Conservation (phyloP, 2,329 filamentous ascomycete genomes). For the Fusarium buharicum region DNA sequence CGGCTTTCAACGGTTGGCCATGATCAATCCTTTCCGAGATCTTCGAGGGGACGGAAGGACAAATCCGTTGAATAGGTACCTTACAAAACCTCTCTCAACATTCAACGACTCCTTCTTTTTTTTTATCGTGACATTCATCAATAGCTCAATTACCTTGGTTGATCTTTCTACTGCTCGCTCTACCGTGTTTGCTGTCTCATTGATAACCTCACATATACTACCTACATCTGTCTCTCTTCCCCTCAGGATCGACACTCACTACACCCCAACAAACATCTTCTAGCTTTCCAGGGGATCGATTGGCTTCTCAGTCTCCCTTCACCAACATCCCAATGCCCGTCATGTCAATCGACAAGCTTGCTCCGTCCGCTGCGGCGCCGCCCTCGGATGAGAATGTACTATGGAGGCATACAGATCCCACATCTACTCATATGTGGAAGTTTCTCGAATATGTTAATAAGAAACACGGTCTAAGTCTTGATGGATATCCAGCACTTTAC, state of each 20-base stretch:
- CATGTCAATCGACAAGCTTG: constrained; percentile 42
- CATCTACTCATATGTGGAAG: constrained; percentile 74
- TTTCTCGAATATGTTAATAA: constrained; percentile 77
- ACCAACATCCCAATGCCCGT: constrained; percentile 36
- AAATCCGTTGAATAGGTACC: constrained; percentile 33
- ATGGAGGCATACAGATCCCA: constrained; percentile 76
- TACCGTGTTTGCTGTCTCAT: constrained; percentile 2
- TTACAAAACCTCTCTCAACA: constrained; percentile 24
- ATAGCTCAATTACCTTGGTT: constrained; percentile 4
- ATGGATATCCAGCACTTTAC: constrained; percentile 79
- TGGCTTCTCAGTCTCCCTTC: neutral
- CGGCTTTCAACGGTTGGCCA: constrained; percentile 43
- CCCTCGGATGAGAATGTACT: constrained; percentile 59
- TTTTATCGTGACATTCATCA: constrained; percentile 1
- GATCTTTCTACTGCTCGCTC: neutral
- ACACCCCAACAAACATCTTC: constrained; percentile 5
- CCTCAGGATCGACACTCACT: constrained; percentile 20
- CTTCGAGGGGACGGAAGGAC: constrained; percentile 27
- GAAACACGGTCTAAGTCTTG: constrained; percentile 70
- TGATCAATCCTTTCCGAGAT: constrained; percentile 28
- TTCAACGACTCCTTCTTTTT: neutral
- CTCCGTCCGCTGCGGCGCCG: constrained; percentile 33
- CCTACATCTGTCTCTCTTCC: neutral
- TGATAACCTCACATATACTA: neutral
- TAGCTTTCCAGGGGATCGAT: constrained; percentile 2